Percentiles rank a stretch among this genome's conserved stretches.
These are phyloP conservation scores for Mortierella sp. DNA, from an alignment of 371 early-diverging fungal genomes.

Conservation along the genomic window DNA sequence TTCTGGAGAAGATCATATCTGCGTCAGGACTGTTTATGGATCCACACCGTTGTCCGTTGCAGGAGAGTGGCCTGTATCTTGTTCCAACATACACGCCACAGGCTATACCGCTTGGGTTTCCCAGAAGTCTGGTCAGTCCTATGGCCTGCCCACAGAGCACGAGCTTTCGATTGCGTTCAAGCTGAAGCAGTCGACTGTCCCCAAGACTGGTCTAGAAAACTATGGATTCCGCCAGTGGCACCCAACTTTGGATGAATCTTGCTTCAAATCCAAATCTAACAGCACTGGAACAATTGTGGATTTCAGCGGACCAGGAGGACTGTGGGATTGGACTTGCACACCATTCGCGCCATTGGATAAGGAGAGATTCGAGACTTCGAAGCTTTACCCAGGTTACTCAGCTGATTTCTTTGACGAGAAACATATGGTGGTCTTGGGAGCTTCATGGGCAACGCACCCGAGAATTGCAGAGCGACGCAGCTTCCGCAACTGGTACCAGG, in stretches of 20 bases:
- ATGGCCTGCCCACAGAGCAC: conserved; percentile 33
- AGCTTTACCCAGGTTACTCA: conserved; percentile 90
- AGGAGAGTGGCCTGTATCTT: conserved; percentile 81
- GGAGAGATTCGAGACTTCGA: conserved; percentile 72
- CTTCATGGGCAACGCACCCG: conserved; percentile 90
- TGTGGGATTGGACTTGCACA: conserved; percentile 90
- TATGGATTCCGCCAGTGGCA: conserved; percentile 75
- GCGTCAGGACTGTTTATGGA: conserved; percentile 79
- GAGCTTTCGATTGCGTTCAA: conserved; percentile 39
- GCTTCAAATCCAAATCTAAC: background rate
- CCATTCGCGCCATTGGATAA: conserved; percentile 62
- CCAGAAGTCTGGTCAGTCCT: conserved; percentile 69
- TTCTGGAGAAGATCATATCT: conserved; percentile 30
- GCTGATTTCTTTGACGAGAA: conserved; percentile 92
- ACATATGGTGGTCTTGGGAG: conserved; percentile 87
- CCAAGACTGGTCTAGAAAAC: conserved; percentile 53
- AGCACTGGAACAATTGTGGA: conserved; percentile 41
- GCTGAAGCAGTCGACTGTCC: conserved; percentile 49
- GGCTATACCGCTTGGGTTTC: conserved; percentile 72
- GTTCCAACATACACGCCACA: conserved; percentile 76
- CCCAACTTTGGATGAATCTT: conserved; percentile 57
- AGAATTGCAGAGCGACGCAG: conserved; percentile 76
- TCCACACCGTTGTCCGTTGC: conserved; percentile 65
- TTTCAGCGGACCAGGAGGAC: conserved; percentile 71
- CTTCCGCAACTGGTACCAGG: conserved; percentile 93